Evolutionary conservation across 495 filamentous ascomycete species (phyloP).

Genomic region (Penicillium silybi): DNA sequence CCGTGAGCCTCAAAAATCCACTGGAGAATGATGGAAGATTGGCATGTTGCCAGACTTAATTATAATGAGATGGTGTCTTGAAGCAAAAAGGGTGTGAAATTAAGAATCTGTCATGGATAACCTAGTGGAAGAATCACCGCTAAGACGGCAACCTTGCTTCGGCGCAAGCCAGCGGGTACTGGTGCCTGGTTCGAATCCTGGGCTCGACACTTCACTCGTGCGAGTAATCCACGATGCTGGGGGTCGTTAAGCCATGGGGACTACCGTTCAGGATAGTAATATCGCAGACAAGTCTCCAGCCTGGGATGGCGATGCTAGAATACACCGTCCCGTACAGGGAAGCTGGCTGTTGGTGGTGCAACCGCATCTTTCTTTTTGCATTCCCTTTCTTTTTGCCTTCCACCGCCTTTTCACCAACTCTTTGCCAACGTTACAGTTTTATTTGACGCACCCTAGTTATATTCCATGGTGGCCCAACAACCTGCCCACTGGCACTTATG

Average conservation of each 20-base stretch:
- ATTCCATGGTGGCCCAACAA: not conserved
- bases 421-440: too few species aligned
- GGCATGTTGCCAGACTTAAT: not conserved
- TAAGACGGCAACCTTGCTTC: conserved; percentile 41
- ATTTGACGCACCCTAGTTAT: too few species aligned
- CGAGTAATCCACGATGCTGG: conserved; percentile 59
- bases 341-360: conserved; percentile 37
- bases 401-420: too few species aligned
- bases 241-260: conserved; percentile 57
- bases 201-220: conserved; percentile 56
- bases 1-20: too few species aligned
- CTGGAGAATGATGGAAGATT: not conserved
- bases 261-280: conserved; percentile 64
- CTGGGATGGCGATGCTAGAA: conserved; percentile 56
- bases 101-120: conserved; percentile 46
- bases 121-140: conserved; percentile 43
- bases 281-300: conserved; percentile 60
- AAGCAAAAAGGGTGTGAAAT: not conserved
- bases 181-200: conserved; percentile 61
- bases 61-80: not conserved
- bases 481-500: not conserved
- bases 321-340: conserved; percentile 49
- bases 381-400: not conserved
- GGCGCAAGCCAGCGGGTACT: conserved; percentile 38
- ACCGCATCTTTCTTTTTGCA: conserved; percentile 21